phyloP scores from a whole-genome alignment of 2,329 filamentous ascomycete species.

The Penicillium sp. region DNA sequence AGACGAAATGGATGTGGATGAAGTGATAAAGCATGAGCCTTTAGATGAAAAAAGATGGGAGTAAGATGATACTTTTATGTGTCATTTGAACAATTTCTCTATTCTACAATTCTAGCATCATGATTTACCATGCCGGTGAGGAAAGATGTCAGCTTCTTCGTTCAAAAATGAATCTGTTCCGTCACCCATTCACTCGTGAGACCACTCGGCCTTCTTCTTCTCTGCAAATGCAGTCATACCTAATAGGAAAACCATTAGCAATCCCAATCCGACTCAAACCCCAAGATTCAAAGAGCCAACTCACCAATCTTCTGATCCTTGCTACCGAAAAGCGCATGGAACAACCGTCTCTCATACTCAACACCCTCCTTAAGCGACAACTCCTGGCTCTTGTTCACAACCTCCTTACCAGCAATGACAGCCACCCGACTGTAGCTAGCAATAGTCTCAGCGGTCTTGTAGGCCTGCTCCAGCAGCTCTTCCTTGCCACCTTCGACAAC shows the following conservation, averaged over 20 bases:
- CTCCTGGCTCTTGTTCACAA: conserved; percentile 99
- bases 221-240: conserved; percentile 89
- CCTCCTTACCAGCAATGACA: conserved; percentile 88
- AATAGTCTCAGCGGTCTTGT: conserved; percentile 85
- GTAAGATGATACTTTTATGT: neutral
- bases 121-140: neutral
- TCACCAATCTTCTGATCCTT: conserved; percentile 93
- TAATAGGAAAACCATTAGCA: conserved; percentile 24
- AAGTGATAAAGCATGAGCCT: conserved; percentile 6
- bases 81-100: neutral
- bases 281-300: conserved; percentile 14
- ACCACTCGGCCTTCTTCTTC: conserved; percentile 93
- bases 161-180: neutral
- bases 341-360: conserved; percentile 89
- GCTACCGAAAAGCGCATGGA: conserved; percentile 90
- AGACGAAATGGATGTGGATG: conserved; percentile 7
- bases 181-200: conserved; percentile 60
- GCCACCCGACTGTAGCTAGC: conserved; percentile 84
- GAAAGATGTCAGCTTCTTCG: conserved; percentile 1
- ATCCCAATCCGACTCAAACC: neutral
- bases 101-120: conserved; percentile 6
- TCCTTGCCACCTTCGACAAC: conserved; percentile 74
- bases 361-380: conserved; percentile 82
- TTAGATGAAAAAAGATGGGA: conserved; percentile 8
- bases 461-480: conserved; percentile 74